Evolutionary conservation across 805 yeast species (phyloP).

Genomic region (Pichia nakasei): DNA sequence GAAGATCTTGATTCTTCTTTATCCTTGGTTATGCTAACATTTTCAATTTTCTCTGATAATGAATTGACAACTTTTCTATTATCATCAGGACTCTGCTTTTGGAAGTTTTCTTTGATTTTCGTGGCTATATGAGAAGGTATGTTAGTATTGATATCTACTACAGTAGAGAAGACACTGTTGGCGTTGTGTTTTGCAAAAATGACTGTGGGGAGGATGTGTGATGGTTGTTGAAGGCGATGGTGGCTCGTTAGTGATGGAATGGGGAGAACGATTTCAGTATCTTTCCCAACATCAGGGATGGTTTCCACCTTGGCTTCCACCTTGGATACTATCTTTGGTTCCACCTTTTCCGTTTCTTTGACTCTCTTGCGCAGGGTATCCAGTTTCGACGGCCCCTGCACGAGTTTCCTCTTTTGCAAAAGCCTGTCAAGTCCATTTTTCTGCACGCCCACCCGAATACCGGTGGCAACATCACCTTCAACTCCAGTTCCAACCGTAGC

Average conservation of each 20-base stretch:
- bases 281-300: no score
- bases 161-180: not conserved
- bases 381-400: not conserved
- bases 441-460: no score
- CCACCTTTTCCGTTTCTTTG: not conserved
- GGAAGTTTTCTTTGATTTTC: conserved; percentile 46
- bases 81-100: conserved; percentile 80
- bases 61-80: conserved; percentile 18
- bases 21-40: conserved; percentile 11
- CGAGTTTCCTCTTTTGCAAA: not conserved
- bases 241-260: not conserved
- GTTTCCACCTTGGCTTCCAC: no score
- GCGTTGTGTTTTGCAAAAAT: not conserved
- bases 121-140: conserved; percentile 24
- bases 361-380: no score
- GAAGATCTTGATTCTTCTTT: conserved; percentile 1
- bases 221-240: not conserved
- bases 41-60: conserved; percentile 18
- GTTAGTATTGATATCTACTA: not conserved
- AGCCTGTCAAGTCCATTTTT: no score
- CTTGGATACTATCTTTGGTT: no score
- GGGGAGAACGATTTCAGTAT: not conserved
- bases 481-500: no score
- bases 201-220: conserved; percentile 1
- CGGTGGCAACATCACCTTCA: no score